phyloP scores from a whole-genome alignment of 192 early-diverging fungal genomes.

The Linnemannia elongata region DNA sequence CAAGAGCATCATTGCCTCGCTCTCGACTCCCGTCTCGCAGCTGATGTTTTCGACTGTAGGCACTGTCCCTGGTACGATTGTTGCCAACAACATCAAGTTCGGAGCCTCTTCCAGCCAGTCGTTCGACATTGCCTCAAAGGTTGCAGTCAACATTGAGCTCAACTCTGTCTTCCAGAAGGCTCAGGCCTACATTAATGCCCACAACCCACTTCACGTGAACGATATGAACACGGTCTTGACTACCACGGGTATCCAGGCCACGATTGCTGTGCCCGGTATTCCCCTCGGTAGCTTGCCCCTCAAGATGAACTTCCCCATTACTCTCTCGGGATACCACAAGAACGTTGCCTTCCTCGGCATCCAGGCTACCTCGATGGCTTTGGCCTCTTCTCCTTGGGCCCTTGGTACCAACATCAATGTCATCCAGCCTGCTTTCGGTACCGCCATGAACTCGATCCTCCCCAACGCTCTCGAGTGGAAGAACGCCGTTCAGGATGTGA shows the following conservation, averaged over 20 bases:
- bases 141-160: constrained; percentile 2
- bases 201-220: constrained; percentile 23
- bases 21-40: constrained; percentile 26
- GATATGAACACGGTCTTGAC: constrained; percentile 38
- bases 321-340: constrained; percentile 25
- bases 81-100: constrained; percentile 23
- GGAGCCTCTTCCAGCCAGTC: constrained; percentile 25
- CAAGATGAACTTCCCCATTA: constrained; percentile 31
- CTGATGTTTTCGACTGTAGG: constrained; percentile 26
- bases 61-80: constrained; percentile 19
- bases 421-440: constrained; percentile 6
- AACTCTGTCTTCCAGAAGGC: constrained; percentile 34
- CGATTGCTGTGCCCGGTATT: constrained; percentile 13
- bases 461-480: constrained; percentile 24
- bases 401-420: constrained; percentile 14
- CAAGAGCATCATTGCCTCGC: constrained; percentile 16
- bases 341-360: constrained; percentile 15
- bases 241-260: constrained; percentile 23
- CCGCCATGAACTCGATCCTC: constrained; percentile 14
- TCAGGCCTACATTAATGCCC: constrained; percentile 25
- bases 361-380: constrained; percentile 22
- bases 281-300: constrained; percentile 14
- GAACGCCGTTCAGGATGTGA: constrained; percentile 36
- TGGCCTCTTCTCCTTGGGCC: constrained; percentile 15
- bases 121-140: constrained; percentile 25